Evolutionary conservation across 306 rosid species (phyloP).

Genomic region (Trichosanthes truncata): DNA sequence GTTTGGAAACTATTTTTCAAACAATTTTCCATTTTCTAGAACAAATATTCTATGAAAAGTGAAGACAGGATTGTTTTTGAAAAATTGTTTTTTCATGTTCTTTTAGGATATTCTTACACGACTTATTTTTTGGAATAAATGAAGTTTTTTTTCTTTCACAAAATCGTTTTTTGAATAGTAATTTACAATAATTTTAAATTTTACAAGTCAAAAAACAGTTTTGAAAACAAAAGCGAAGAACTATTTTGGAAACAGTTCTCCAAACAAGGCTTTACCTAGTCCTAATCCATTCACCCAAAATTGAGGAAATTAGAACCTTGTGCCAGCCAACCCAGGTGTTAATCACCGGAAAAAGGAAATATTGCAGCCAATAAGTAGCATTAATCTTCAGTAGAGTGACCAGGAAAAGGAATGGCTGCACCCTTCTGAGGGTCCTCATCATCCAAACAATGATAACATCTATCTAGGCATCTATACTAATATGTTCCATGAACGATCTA

Average conservation of each 20-base stretch:
- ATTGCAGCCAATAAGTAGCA: background rate
- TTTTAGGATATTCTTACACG: background rate
- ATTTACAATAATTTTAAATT: no score
- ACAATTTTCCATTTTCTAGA: background rate
- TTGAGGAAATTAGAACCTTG: background rate
- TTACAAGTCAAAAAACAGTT: background rate
- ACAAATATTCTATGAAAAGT: background rate
- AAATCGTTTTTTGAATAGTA: no score
- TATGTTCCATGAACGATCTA: background rate
- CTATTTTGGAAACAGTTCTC: background rate
- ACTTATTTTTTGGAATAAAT: background rate
- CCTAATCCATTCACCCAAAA: background rate
- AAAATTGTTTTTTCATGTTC: background rate
- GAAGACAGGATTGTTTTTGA: background rate
- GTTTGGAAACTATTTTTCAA: background rate
- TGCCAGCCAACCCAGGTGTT: background rate
- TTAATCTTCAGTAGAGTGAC: background rate
- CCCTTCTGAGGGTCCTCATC: no score
- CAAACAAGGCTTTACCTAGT: background rate
- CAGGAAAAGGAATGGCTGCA: background rate
- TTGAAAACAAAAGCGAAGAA: background rate
- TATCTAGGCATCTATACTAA: background rate
- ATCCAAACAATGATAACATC: background rate
- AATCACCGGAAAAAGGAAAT: background rate
- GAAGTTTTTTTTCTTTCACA: background rate